phyloP scores from a whole-genome alignment of 2,329 filamentous ascomycete genomes.

The Paecilomyces dactylethromorphus region DNA sequence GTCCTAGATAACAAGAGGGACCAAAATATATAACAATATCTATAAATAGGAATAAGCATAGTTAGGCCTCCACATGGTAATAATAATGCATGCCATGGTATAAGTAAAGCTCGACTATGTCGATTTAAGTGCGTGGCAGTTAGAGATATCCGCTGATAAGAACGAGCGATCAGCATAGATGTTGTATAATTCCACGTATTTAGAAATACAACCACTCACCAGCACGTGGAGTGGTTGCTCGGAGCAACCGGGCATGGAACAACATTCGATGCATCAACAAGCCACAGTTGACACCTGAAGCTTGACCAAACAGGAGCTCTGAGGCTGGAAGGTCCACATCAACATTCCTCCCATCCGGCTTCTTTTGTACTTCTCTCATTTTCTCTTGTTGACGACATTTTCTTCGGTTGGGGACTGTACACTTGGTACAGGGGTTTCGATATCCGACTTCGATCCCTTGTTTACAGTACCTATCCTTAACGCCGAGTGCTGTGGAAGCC shows the following conservation, averaged over 20 bases:
- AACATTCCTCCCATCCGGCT: slow-evolving; percentile 18
- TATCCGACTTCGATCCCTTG: neutral
- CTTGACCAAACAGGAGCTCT: slow-evolving; percentile 22
- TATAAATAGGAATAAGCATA: neutral
- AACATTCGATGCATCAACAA: slow-evolving; percentile 20
- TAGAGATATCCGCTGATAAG: neutral
- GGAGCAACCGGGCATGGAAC: slow-evolving; percentile 23
- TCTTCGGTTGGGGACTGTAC: neutral
- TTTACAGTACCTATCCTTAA: slow-evolving; percentile 2
- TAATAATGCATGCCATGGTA: too few relatives aligned
- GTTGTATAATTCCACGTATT: neutral
- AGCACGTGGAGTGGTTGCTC: slow-evolving; percentile 17
- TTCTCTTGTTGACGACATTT: slow-evolving; percentile 1
- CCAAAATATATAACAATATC: neutral
- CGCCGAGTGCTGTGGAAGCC: neutral
- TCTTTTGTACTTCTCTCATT: slow-evolving; percentile 6
- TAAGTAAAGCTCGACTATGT: too few relatives aligned
- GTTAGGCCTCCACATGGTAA: neutral
- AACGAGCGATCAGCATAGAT: neutral
- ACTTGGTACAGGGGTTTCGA: neutral
- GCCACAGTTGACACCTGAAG: slow-evolving; percentile 3
- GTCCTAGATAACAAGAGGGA: too few relatives aligned
- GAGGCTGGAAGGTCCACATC: slow-evolving; percentile 19
- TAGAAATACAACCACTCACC: neutral
- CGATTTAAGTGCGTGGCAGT: neutral